Evolutionary conservation across 176 grass and related monocot species (phyloP).

Genomic region (Oryza rufipogon): DNA sequence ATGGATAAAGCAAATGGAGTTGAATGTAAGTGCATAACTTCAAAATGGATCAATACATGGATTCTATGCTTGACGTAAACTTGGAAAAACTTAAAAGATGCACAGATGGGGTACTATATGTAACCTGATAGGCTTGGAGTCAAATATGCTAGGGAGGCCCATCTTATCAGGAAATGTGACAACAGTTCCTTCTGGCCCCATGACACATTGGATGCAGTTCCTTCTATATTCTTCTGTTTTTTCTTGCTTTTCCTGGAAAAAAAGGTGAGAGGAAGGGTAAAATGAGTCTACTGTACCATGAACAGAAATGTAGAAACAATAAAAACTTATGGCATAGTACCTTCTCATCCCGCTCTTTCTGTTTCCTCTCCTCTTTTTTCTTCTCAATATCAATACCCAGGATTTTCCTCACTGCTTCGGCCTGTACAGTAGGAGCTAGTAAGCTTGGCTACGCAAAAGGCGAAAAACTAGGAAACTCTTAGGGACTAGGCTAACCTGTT

Average conservation of each 20-base stretch:
- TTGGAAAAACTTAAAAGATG: neutral
- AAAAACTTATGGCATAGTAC: conserved; percentile 31
- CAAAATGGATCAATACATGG: neutral
- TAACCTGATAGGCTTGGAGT: conserved; percentile 72
- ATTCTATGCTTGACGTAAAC: conserved; percentile 14
- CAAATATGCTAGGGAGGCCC: conserved; percentile 73
- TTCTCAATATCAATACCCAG: conserved; percentile 74
- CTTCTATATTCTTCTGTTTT: conserved; percentile 51
- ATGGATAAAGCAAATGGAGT: conserved; percentile 24
- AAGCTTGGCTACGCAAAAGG: conserved; percentile 6
- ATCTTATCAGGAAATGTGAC: conserved; percentile 65
- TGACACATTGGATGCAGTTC: conserved; percentile 62
- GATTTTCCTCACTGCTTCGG: conserved; percentile 82
- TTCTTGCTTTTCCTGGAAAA: conserved; percentile 51
- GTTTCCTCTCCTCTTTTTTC: conserved; percentile 76
- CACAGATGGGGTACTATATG: neutral
- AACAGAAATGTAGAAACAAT: neutral
- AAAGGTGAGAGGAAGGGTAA: neutral
- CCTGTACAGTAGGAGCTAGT: conserved; percentile 37
- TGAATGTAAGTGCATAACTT: neutral
- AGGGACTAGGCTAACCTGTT: conserved; percentile 59
- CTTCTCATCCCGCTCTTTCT: conserved; percentile 61
- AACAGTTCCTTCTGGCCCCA: conserved; percentile 60
- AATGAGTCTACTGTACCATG: conserved; percentile 11
- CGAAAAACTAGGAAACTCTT: neutral